Evolutionary conservation across 805 yeast species (phyloP), one percentile per base, ranked within the genome.

Genomic region (Jamesozyma jinghongensis): DNA sequence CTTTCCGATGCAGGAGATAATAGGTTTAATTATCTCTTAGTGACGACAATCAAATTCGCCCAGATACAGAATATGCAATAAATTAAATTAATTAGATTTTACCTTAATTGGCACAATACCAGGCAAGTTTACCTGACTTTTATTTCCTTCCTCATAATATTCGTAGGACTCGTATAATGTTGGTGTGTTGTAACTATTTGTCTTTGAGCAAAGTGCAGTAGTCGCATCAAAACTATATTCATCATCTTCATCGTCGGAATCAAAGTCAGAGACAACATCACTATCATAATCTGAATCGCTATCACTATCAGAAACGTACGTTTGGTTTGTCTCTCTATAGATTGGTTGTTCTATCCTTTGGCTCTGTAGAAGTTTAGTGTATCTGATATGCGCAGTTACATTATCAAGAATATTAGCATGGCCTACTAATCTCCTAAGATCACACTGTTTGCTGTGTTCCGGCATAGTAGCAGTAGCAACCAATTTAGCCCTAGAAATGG

Each of bases 321-420:
- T 22, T 19, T 12, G 19, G 20, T 16, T 22, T 17, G 3, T 11
- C n/a, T 26, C 13, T 25, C 4, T 22, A 16, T n/a, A 7, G n/a
- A 19, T n/a, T 26, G 25, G 30, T 27, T 35, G 8, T 20, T 22
- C 8, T 12, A 14, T 29, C 8, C 11, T n/a, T 22, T 22, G n/a
- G 13, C 13, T 6, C 19, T 17, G 19, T 10, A 17, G 18, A n/a
- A 14, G 26, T 29, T 36, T 22, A 14, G 19, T 36, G 18, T 20
- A 14, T 32, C 18, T 6, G 3, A 32, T 32, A 12, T 32, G 35
- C 5, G 25, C 19, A 12, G 83, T 50, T 7, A 59, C 34, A 17
- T 48, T 49, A 40, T 61, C 65, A 25, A 59, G 42, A 32, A 61
- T 38, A 43, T 59, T 58, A 1, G 65, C 63, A 41, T 61, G 65